A percentile compares a stretch with the other conserved stretches of the same genome.
phyloP scores from a whole-genome alignment of 306 rosid genomes.

The Dalbergia oliveri region DNA sequence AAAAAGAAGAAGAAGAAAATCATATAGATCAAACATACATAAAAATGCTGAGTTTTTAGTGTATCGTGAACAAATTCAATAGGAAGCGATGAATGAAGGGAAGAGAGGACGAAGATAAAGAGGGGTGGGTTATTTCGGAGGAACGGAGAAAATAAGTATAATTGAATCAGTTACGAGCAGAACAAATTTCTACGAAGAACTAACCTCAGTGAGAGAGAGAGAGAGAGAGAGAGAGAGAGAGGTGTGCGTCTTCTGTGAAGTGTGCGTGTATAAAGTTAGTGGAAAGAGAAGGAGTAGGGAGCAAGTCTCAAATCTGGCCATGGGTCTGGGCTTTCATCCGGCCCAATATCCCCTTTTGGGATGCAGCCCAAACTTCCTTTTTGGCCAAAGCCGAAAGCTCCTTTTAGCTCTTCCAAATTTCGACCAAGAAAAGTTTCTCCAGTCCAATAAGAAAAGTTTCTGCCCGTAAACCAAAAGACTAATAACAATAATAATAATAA shows the following conservation, averaged over 20 bases:
- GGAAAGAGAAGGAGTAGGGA: constrained; percentile 33
- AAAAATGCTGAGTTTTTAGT: constrained; percentile 11
- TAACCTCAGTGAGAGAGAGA: constrained; percentile 27
- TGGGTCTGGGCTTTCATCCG: too few species aligned
- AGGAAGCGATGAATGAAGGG: background rate
- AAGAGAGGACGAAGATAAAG: background rate
- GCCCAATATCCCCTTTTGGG: too few species aligned
- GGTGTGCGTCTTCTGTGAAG: background rate
- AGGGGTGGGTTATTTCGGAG: background rate
- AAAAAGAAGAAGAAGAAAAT: background rate
- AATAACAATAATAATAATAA: too few species aligned
- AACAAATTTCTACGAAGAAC: background rate
- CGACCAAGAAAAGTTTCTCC: too few species aligned
- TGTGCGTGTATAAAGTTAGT: background rate
- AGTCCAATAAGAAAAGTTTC: too few species aligned
- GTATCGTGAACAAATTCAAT: background rate
- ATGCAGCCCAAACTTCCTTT: too few species aligned
- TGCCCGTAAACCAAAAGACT: too few species aligned
- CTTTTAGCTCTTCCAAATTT: too few species aligned
- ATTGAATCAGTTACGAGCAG: background rate
- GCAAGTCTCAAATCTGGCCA: constrained; percentile 24
- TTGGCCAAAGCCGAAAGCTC: too few species aligned
- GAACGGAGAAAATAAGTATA: constrained; percentile 1
- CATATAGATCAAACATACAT: background rate
- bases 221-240: background rate